phyloP scores from a whole-genome alignment of 2,329 filamentous ascomycete genomes.

The Orbilia javanica region DNA sequence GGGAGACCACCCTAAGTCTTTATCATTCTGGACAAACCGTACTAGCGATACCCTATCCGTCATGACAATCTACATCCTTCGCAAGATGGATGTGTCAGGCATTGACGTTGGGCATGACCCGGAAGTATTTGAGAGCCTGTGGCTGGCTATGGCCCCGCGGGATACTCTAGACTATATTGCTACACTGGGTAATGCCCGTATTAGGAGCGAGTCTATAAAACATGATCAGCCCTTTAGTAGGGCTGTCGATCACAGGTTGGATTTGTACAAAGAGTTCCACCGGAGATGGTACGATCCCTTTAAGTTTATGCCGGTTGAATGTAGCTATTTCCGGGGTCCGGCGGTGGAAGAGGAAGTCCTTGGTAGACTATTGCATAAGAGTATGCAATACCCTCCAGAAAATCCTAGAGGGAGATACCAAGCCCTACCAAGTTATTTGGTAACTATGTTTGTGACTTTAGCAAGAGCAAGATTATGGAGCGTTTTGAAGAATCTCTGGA shows the following conservation, averaged over 20 bases:
- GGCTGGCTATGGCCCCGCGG: conserved; percentile 40
- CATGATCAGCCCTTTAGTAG: conserved; percentile 38
- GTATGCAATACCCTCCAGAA: conserved; percentile 29
- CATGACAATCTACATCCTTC: conserved; percentile 39
- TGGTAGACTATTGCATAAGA: conserved; percentile 21
- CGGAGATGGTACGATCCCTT: conserved; percentile 45
- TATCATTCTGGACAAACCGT: conserved; percentile 51
- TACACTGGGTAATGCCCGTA: conserved; percentile 17
- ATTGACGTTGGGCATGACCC: conserved; percentile 55
- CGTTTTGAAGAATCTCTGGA: conserved; percentile 51
- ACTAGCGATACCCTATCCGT: conserved; percentile 39
- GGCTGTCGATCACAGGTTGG: conserved; percentile 39
- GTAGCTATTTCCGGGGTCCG: conserved; percentile 22
- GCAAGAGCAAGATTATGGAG: conserved; percentile 31
- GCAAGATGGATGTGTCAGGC: conserved; percentile 45
- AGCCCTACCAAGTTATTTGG: conserved; percentile 38
- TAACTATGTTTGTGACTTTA: conserved; percentile 50
- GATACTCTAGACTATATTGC: conserved; percentile 49
- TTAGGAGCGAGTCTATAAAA: conserved; percentile 11
- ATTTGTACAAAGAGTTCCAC: conserved; percentile 40
- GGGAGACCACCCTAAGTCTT: conserved; percentile 33
- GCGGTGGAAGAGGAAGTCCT: conserved; percentile 18
- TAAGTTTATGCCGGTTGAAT: conserved; percentile 39
- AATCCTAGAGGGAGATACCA: conserved; percentile 31
- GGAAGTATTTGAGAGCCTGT: conserved; percentile 48